A percentile compares a stretch with the other conserved stretches of the same genome.
phyloP scores from a whole-genome alignment of 2,329 filamentous ascomycete genomes.

The Teratosphaeria viscida region DNA sequence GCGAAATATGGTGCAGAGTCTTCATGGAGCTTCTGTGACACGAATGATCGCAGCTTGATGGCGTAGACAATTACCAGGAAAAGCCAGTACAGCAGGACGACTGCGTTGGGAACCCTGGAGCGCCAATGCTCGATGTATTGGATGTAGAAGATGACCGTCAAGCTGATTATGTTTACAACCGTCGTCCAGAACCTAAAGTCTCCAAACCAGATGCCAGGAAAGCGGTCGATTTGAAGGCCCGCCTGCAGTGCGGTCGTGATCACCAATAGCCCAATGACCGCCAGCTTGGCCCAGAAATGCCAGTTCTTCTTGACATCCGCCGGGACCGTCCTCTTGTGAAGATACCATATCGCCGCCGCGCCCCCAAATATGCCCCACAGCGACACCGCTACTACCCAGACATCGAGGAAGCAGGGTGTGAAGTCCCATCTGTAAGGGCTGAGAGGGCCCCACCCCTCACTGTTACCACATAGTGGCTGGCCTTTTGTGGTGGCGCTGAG shows the following conservation, averaged over 20 bases:
- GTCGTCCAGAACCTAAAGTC: constrained; percentile 86
- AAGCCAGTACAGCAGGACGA: constrained; percentile 87
- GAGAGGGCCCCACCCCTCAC: constrained; percentile 90
- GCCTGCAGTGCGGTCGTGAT: constrained; percentile 62
- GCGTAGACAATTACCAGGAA: constrained; percentile 67
- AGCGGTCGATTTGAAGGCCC: constrained; percentile 61
- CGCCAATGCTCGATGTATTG: constrained; percentile 83
- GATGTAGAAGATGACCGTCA: constrained; percentile 63
- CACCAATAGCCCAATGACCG: constrained; percentile 57
- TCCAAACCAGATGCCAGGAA: constrained; percentile 58
- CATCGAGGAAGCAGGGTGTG: constrained; percentile 93
- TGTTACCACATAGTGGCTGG: constrained; percentile 76
- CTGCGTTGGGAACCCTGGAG: constrained; percentile 73
- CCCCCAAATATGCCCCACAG: constrained; percentile 76
- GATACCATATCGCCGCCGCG: constrained; percentile 65
- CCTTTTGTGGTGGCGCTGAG: constrained; percentile 15
- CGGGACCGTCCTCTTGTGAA: constrained; percentile 58
- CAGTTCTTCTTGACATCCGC: constrained; percentile 67
- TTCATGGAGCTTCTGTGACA: constrained; percentile 64
- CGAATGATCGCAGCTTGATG: constrained; percentile 76
- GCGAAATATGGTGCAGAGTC: constrained; percentile 64
- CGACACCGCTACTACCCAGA: constrained; percentile 65
- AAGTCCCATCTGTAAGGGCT: constrained; percentile 84
- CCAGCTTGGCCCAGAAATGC: constrained; percentile 86
- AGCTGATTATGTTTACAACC: constrained; percentile 57